Conservation (phyloP, 495 filamentous ascomycete species). For the Penicillium lagena region DNA sequence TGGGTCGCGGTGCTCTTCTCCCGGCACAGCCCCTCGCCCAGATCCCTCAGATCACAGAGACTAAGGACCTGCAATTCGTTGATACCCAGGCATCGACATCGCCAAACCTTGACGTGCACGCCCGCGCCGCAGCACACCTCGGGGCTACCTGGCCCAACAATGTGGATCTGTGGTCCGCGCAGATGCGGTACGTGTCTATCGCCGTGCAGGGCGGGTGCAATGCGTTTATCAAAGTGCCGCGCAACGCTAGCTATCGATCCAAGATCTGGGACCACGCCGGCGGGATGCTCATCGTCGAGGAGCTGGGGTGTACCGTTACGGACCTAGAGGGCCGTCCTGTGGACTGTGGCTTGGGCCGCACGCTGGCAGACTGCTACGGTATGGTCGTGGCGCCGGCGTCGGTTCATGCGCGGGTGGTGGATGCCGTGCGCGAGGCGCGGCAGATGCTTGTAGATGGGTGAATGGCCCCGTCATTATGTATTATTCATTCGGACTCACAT, state of each 20-base stretch:
- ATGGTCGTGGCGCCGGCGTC: constrained; percentile 39
- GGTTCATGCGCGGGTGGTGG: constrained; percentile 30
- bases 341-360: constrained; percentile 34
- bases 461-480: too few species aligned
- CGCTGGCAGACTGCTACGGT: constrained; percentile 31
- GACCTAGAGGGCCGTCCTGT: constrained; percentile 48
- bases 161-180: constrained; percentile 56
- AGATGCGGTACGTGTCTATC: constrained; percentile 58
- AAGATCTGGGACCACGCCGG: constrained; percentile 71
- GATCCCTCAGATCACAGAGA: constrained; percentile 20
- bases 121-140: constrained; percentile 40
- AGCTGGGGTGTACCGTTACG: constrained; percentile 56
- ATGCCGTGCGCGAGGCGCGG: constrained; percentile 24
- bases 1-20: constrained; percentile 29
- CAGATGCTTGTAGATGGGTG: background rate
- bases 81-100: constrained; percentile 36
- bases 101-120: constrained; percentile 36
- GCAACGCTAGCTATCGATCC: constrained; percentile 40
- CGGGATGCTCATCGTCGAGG: constrained; percentile 60
- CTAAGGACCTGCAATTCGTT: constrained; percentile 39
- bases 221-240: constrained; percentile 56
- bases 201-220: constrained; percentile 52
- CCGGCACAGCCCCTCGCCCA: constrained; percentile 28
- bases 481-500: too few species aligned
- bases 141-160: constrained; percentile 40